These are phyloP conservation scores for Chytriomyces hyalinus DNA, from an alignment of 192 early-diverging fungal species.

Conservation along the genomic window DNA sequence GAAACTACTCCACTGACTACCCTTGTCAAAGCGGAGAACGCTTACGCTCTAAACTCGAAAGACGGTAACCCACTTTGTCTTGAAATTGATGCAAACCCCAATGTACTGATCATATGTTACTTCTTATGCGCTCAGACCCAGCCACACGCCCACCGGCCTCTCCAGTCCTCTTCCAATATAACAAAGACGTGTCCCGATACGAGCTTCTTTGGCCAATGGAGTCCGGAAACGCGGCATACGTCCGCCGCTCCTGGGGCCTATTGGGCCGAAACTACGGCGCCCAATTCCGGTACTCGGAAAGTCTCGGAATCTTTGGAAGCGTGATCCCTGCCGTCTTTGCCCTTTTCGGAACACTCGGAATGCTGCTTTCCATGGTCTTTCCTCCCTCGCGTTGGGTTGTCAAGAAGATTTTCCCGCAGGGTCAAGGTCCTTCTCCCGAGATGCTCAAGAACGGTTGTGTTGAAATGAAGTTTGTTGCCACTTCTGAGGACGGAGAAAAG, in stretches of 20 bases:
- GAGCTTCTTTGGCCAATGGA: slow-evolving; percentile 72
- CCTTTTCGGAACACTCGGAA: slow-evolving; percentile 41
- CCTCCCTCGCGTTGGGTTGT: slow-evolving; percentile 55
- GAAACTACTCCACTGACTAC: slow-evolving; percentile 30
- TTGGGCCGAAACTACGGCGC: slow-evolving; percentile 58
- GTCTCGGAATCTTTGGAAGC: slow-evolving; percentile 56
- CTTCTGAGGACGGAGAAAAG: slow-evolving; percentile 49
- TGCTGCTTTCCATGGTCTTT: slow-evolving; percentile 48
- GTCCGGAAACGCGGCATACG: slow-evolving; percentile 64
- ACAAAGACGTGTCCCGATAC: slow-evolving; percentile 63
- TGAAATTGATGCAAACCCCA: slow-evolving; percentile 4
- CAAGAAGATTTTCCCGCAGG: slow-evolving; percentile 65
- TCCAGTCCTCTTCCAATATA: slow-evolving; percentile 47
- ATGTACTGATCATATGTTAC: slow-evolving; percentile 42
- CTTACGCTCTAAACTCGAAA: slow-evolving; percentile 40
- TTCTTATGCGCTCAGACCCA: neutral
- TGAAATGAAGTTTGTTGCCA: slow-evolving; percentile 56
- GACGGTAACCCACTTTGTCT: slow-evolving; percentile 8
- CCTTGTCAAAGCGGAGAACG: slow-evolving; percentile 32
- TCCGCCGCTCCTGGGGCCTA: slow-evolving; percentile 67
- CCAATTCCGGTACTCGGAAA: slow-evolving; percentile 67
- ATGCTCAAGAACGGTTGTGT: slow-evolving; percentile 57
- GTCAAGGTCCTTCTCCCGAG: slow-evolving; percentile 67
- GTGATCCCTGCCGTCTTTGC: slow-evolving; percentile 52
- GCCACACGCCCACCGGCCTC: neutral